Evolutionary conservation across 2,329 filamentous ascomycete species (phyloP), one percentile per base, ranked within the genome.

Genomic region (Arthrobotrys sphaeroides): DNA sequence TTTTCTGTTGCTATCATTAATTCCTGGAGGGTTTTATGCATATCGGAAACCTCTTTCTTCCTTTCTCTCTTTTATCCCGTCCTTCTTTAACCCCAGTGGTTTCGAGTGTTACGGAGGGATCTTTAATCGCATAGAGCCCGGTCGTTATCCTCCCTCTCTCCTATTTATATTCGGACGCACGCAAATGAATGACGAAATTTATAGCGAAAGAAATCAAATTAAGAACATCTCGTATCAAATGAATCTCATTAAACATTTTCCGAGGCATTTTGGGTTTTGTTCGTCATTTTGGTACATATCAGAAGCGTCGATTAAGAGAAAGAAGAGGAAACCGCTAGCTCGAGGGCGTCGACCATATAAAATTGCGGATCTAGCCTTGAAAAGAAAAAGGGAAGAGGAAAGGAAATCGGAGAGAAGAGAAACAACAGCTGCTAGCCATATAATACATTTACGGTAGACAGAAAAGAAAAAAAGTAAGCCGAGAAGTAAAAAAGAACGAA

Each of bases 361-460:
- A 38, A 55, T 33, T n/a, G 62, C 24, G 24, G 38, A 24, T 31
- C 16, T 20, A 28, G 13, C 22, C 28, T 16, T 24, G 33, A 60
- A 36, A 22, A 33, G 5, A n/a, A 78, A 38, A 49, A 61, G 55
- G 74, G 49, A 76, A 57, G 36, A 47, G 49, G 57, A 59, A 43
- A 66, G 31, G 42, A 51, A n/a, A n/a, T n/a, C n/a, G n/a, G 16
- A 43, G 51, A 72, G 67, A 61, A 53, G 42, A 55, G 49, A 47
- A 78, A 69, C 65, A 45, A n/a, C n/a, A n/a, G n/a, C 57, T n/a
- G 40, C 66, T 70, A 66, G 62, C 20, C 49, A 78, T 75, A 65
- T 55, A 78, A 59, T 77, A 76, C 77, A 72, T 60, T 31, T 43
- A 43, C n/a, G 24, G 42, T 16, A 28, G 55, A 36, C 18, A 76